Conservation (phyloP, 2,329 filamentous ascomycete genomes). For the Triangularia verruculosa region DNA sequence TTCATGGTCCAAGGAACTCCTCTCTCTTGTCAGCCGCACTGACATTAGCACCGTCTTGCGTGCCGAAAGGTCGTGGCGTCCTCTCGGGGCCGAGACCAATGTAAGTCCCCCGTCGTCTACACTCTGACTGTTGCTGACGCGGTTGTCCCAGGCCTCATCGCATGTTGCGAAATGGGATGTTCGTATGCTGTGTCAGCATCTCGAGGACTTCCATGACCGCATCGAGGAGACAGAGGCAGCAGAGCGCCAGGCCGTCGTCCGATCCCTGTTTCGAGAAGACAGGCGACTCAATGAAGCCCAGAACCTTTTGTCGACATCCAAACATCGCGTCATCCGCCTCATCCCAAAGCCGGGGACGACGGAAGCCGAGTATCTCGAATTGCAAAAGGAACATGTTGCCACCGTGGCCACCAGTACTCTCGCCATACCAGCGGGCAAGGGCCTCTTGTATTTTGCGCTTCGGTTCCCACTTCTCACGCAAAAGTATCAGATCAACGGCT, state of each 20-base stretch:
- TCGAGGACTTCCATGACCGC: conserved; percentile 57
- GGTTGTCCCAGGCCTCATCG: conserved; percentile 49
- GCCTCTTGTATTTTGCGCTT: conserved; percentile 82
- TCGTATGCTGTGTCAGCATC: conserved; percentile 68
- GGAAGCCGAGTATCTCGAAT: conserved; percentile 84
- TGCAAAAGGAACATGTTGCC: conserved; percentile 86
- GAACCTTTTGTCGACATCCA: conserved; percentile 79
- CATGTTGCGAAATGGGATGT: conserved; percentile 72
- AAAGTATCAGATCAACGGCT: conserved; percentile 83
- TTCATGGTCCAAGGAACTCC: conserved; percentile 67
- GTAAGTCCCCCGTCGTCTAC: conserved; percentile 34
- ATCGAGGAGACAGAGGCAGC: conserved; percentile 79
- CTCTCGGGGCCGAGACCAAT: conserved; percentile 39
- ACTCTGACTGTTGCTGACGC: conserved; percentile 27
- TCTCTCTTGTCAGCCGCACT: conserved; percentile 74
- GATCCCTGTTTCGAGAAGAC: conserved; percentile 87
- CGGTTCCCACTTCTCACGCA: conserved; percentile 88
- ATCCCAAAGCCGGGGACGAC: conserved; percentile 72
- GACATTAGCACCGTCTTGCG: conserved; percentile 70
- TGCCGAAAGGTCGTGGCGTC: conserved; percentile 40
- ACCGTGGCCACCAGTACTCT: conserved; percentile 83
- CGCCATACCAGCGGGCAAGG: conserved; percentile 82
- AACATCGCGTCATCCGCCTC: conserved; percentile 74
- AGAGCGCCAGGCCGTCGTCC: conserved; percentile 78
- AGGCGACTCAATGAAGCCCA: conserved; percentile 84